Evolutionary conservation across 257 asterid species (phyloP), one percentile per base, ranked within the genome.

Genomic region (Fraxinus excelsior): DNA sequence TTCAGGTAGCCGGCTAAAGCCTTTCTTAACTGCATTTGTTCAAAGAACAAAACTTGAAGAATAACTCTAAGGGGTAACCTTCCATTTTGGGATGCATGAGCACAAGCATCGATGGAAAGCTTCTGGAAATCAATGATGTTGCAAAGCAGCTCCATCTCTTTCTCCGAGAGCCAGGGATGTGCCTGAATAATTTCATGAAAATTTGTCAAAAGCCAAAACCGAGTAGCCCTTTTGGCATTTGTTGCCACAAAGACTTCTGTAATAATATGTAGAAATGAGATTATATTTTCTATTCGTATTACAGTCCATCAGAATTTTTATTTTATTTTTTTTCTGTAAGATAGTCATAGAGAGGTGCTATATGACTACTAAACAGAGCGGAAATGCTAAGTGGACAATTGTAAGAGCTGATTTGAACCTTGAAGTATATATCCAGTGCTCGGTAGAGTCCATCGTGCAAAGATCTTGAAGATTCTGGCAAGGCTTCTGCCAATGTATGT

Each of bases 361-460:
- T 25, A 35, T 38, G 32, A 66, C 12, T 66, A 18, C 42, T n/a
- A 21, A 26, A 25, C 8, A 12, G 29, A 10, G 38, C 32, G 32
- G 28, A 60, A 71, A 28, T 46, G 62, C 35, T n/a, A 68, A 25
- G 51, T 21, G 31, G 51, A 76, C 73, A 29, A 28, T 53, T 16
- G 51, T 71, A 73, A 74, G 37, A 76, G 71, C 10, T 4, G 26
- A 49, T 23, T 79, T 84, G 69, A 82, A 93, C 99, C 98, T 96
- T 87, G 34, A 96, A 81, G 87, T 87, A 94, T 85, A 94, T 87
- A 80, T 96, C 98, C 49, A 96, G 42, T 44, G 97, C 97, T 77
- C 98, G 85, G 80, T 96, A 96, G 64, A 96, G 80, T 82, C 99
- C 99, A 84, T 96, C 99, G 70, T 96, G 94, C 89, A 96, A 89